A percentile compares a stretch with the other conserved stretches of the same genome.
Conservation (phyloP, 2,329 filamentous ascomycete genomes). For the Trichoderma citrinoviride region DNA sequence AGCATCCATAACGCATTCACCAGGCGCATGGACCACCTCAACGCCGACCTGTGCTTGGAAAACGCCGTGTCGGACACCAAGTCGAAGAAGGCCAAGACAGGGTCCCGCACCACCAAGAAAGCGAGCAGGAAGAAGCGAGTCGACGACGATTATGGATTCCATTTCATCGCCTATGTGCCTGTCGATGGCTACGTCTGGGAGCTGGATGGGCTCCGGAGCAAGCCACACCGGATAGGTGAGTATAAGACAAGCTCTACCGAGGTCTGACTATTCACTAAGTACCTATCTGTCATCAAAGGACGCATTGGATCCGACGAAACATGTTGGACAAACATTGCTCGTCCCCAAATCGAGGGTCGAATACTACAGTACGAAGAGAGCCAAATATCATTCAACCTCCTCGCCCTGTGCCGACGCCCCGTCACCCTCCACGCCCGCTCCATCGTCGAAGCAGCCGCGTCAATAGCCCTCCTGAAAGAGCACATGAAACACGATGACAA, state of each 20-base stretch:
- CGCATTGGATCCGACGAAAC: slow-evolving; percentile 36
- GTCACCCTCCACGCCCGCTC: slow-evolving; percentile 48
- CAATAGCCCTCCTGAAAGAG: slow-evolving; percentile 39
- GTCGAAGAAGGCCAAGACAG: slow-evolving; percentile 37
- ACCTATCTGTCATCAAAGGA: neutral
- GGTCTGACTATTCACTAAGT: neutral
- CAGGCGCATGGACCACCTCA: slow-evolving; percentile 71
- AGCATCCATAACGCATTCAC: slow-evolving; percentile 86
- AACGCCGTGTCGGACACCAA: slow-evolving; percentile 49
- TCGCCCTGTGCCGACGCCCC: slow-evolving; percentile 70
- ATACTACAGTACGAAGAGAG: slow-evolving; percentile 66
- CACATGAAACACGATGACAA: slow-evolving; percentile 28
- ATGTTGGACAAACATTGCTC: slow-evolving; percentile 63
- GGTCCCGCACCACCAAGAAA: slow-evolving; percentile 37
- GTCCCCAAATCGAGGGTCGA: slow-evolving; percentile 61
- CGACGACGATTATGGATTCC: slow-evolving; percentile 65
- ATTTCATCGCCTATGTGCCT: slow-evolving; percentile 88
- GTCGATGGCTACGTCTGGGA: slow-evolving; percentile 76
- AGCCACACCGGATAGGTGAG: slow-evolving; percentile 51
- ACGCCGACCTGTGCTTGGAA: slow-evolving; percentile 63
- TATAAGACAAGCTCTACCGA: neutral
- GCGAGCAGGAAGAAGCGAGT: slow-evolving; percentile 41
- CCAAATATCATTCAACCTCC: slow-evolving; percentile 71
- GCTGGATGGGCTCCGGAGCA: slow-evolving; percentile 76
- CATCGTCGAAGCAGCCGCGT: slow-evolving; percentile 44